Percentiles rank a stretch among this genome's conserved stretches.
Conservation (phyloP, 2,329 filamentous ascomycete genomes). For the Colletotrichum lupini region DNA sequence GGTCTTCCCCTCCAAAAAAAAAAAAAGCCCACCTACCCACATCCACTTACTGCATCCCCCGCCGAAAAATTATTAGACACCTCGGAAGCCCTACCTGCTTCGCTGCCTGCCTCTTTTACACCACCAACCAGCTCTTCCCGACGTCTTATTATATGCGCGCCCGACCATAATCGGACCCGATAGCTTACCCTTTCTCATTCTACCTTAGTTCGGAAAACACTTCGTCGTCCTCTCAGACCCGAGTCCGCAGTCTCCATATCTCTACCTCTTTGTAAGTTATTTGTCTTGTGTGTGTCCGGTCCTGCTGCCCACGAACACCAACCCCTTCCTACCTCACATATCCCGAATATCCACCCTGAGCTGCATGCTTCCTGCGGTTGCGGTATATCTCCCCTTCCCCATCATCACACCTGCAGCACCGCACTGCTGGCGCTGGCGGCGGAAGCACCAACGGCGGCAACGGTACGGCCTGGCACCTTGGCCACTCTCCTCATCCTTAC, state of each 20-base stretch:
- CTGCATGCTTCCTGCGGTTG: slow-evolving; percentile 25
- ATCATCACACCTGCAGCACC: neutral
- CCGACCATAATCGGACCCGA: slow-evolving; percentile 30
- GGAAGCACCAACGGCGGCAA: neutral
- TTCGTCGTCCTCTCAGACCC: neutral
- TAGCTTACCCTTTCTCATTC: slow-evolving; percentile 31
- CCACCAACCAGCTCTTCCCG: neutral
- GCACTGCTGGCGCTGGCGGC: slow-evolving; percentile 8
- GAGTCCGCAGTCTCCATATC: neutral
- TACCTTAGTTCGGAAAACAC: slow-evolving; percentile 7
- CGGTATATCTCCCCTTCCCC: slow-evolving; percentile 30
- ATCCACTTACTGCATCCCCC: slow-evolving; percentile 32
- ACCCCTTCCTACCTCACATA: neutral
- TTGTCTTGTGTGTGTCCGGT: slow-evolving; percentile 15
- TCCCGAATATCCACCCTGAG: slow-evolving; percentile 29
- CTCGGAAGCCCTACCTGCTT: slow-evolving; percentile 34
- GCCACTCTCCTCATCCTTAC: slow-evolving; percentile 7
- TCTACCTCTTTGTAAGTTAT: slow-evolving; percentile 23
- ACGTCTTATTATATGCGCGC: slow-evolving; percentile 33
- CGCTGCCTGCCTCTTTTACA: neutral
- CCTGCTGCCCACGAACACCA: neutral
- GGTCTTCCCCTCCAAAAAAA: slow-evolving; percentile 31
- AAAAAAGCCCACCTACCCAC: slow-evolving; percentile 34
- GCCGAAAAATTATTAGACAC: slow-evolving; percentile 36
- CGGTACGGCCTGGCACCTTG: neutral